These are phyloP conservation scores for Alisma plantagoaquatica DNA, from an alignment of 106 monocot genomes.

Conservation along the genomic window DNA sequence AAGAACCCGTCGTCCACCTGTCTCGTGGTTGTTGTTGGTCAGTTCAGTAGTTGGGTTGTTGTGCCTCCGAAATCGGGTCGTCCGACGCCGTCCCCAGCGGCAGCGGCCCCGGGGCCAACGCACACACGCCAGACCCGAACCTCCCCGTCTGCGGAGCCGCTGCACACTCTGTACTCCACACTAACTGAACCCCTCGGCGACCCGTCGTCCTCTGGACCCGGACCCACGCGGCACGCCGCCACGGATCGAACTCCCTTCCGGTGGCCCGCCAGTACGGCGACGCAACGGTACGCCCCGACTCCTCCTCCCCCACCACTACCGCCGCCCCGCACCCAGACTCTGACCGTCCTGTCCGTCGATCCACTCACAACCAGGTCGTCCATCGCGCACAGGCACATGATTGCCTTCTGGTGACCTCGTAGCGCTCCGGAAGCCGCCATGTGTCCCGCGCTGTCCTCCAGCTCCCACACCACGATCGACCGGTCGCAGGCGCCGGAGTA, in stretches of 20 bases:
- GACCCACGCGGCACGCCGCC: slow-evolving; percentile 16
- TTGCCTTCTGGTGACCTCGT: slow-evolving; percentile 40
- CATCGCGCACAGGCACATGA: slow-evolving; percentile 23
- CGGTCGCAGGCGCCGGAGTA: slow-evolving; percentile 59
- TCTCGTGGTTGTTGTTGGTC: too few relatives aligned
- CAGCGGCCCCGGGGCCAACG: too few relatives aligned
- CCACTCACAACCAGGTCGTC: slow-evolving; percentile 17
- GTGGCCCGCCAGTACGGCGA: slow-evolving; percentile 12
- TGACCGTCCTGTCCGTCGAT: slow-evolving; percentile 12
- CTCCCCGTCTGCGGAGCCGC: too few relatives aligned
- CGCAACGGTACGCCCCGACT: neutral
- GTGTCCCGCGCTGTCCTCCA: slow-evolving; percentile 17
- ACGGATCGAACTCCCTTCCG: slow-evolving; percentile 29
- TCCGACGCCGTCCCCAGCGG: too few relatives aligned
- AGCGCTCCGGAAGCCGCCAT: slow-evolving; percentile 29
- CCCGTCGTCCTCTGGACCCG: too few relatives aligned
- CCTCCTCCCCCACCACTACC: slow-evolving; percentile 10
- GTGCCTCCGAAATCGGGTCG: too few relatives aligned
- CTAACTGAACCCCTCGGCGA: too few relatives aligned
- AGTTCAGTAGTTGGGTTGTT: too few relatives aligned
- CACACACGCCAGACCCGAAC: too few relatives aligned
- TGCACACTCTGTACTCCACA: too few relatives aligned
- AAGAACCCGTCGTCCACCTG: too few relatives aligned
- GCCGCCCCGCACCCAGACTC: too few relatives aligned
- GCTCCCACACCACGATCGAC: slow-evolving; percentile 52